A percentile compares a stretch with the other conserved stretches of the same genome.
Conservation (phyloP, 345 rosid genomes). For the Populus deltoides region DNA sequence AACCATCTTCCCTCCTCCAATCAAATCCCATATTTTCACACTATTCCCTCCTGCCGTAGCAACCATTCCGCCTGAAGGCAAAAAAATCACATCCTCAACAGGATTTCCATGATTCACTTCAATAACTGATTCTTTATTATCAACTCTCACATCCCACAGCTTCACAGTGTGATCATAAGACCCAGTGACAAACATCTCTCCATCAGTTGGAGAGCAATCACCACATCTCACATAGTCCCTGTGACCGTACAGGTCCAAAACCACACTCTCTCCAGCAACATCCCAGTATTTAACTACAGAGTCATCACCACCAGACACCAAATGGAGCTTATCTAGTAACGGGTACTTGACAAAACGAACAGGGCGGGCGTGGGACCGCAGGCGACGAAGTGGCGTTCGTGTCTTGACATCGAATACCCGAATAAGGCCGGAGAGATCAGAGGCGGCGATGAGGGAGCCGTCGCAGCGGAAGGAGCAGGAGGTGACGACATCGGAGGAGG, state of each 20-base stretch:
- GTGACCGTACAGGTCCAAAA: slow-evolving; percentile 65
- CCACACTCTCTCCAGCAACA: slow-evolving; percentile 61
- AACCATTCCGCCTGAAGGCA: slow-evolving; percentile 84
- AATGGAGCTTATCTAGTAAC: slow-evolving; percentile 69
- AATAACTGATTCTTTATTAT: slow-evolving; percentile 42
- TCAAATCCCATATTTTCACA: slow-evolving; percentile 88
- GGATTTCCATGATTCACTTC: slow-evolving; percentile 86
- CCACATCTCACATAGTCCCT: slow-evolving; percentile 91
- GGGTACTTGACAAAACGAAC: slow-evolving; percentile 83
- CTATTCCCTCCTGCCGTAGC: slow-evolving; percentile 82
- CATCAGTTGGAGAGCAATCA: slow-evolving; percentile 70
- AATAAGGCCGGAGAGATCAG: slow-evolving; percentile 74
- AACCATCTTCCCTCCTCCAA: slow-evolving; percentile 79
- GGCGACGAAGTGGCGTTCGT: slow-evolving; percentile 73
- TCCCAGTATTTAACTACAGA: slow-evolving; percentile 93
- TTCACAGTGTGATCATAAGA: slow-evolving; percentile 91
- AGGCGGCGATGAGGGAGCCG: slow-evolving; percentile 77
- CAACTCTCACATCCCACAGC: slow-evolving; percentile 85
- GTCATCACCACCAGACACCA: slow-evolving; percentile 91
- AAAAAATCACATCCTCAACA: slow-evolving; percentile 76
- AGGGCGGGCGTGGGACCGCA: slow-evolving; percentile 72
- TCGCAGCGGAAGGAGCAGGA: slow-evolving; percentile 79
- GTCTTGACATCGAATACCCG: slow-evolving; percentile 73
- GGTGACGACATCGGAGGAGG: slow-evolving; percentile 72
- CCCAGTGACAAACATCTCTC: slow-evolving; percentile 70